These are phyloP conservation scores for Erodium moschatum DNA, from an alignment of 441 rosid species.

Conservation along the genomic window DNA sequence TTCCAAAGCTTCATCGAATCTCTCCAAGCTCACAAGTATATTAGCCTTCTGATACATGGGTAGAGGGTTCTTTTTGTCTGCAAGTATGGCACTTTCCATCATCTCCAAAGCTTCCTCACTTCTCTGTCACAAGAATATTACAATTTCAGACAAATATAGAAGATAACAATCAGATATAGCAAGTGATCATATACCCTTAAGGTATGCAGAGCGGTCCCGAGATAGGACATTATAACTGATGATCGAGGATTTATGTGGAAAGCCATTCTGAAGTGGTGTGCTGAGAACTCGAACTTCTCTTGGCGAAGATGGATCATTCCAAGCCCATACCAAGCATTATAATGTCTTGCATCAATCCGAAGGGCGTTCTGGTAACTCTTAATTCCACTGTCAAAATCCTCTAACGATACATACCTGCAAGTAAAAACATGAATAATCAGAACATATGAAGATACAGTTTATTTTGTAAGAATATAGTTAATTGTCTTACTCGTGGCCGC, in stretches of 20 bases:
- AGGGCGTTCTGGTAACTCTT: constrained; percentile 91
- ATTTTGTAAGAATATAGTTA: too few relatives aligned
- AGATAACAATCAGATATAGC: too few relatives aligned
- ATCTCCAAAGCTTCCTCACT: constrained; percentile 78
- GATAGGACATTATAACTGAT: constrained; percentile 89
- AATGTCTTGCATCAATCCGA: constrained; percentile 78
- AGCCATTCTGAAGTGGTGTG: constrained; percentile 91
- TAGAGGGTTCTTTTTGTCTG: constrained; percentile 89
- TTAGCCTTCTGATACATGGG: constrained; percentile 98
- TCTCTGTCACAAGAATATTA: constrained; percentile 39
- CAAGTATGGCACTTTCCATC: constrained; percentile 82
- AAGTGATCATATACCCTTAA: constrained; percentile 42
- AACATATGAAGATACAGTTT: too few relatives aligned
- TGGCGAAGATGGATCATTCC: constrained; percentile 93
- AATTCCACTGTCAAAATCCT: constrained; percentile 90
- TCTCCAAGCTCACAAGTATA: constrained; percentile 70
- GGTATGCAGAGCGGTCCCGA: constrained; percentile 83
- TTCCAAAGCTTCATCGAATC: constrained; percentile 71
- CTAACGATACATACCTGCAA: constrained; percentile 69
- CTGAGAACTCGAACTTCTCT: constrained; percentile 88
- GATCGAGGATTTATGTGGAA: constrained; percentile 71
- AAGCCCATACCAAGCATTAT: constrained; percentile 94
- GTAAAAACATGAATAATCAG: constrained; percentile 6
- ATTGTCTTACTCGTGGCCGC: constrained; percentile 86
- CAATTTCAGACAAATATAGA: neutral